Base-by-base conservation (phyloP, 305 asterid genomes). In the Ruellia speciosa region DNA sequence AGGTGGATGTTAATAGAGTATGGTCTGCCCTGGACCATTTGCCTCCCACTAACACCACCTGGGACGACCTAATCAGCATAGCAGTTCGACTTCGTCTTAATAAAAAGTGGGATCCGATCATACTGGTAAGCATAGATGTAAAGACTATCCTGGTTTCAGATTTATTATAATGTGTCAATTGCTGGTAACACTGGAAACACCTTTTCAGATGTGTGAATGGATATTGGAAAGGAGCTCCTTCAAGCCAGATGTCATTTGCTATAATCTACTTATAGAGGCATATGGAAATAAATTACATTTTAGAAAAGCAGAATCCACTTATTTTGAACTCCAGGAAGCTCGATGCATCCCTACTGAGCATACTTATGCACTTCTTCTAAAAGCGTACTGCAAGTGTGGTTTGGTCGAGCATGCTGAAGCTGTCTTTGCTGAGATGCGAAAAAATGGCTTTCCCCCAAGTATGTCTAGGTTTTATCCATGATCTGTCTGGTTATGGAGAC, bases 201-300 rank as follows among this genome's bases (percentile, higher is more conserved):
- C 14, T 65, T 66, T 62, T 57, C 82, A 84, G 96, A 65, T 84
- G 74, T 83, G 87, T 59, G 94, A 86, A 63, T 88, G 97, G 97
- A 73, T 88, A 74, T 62, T 81, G 53, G 59, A 77, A 62, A 68
- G 78, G 70, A 86, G 94, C 75, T 64, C 87, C 55, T 89, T 79
- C 75, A 80, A 78, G 77, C 75, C 92, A 11, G 95, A 89, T 66
- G 75, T 86, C 43, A 84, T 89, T 56, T 82, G 92, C 80, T 86
- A 80, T 77, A 89, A 86, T 75, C 72, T 89, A 66, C 97, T 86
- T 34, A 79, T 89, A 70, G 97, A 89, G 64, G 94, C 95, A 58
- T 84, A 82, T 60, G 97, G 95, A 33, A 82, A 86, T 58, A 80
- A 68, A 49, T 63, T 75, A 49, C 65, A 62, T 39, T 59, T 66